A percentile compares a stretch with the other conserved stretches of the same genome.
Conservation (phyloP, 2,329 filamentous ascomycete genomes). For the Monosporascus sp. region DNA sequence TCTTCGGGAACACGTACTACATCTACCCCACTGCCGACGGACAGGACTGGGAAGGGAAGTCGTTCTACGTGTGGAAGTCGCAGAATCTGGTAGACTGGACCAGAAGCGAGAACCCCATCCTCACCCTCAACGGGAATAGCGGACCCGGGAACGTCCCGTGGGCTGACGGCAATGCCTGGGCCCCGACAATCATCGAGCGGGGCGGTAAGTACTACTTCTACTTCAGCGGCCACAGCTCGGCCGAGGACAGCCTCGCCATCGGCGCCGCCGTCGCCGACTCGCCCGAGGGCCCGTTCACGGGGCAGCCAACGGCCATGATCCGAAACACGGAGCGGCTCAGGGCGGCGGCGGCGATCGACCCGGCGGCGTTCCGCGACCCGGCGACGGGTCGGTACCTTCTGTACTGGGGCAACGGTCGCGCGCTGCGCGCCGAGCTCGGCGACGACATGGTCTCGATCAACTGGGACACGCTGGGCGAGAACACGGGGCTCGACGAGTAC, state of each 20-base stretch:
- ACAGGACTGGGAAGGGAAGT: constrained; percentile 36
- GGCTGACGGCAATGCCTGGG: constrained; percentile 62
- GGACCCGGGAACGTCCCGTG: constrained; percentile 48
- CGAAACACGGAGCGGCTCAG: constrained; percentile 41
- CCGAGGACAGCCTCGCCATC: constrained; percentile 50
- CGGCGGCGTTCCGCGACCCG: constrained; percentile 55
- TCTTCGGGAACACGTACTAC: constrained; percentile 37
- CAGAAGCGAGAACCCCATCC: constrained; percentile 32
- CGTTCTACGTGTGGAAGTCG: constrained; percentile 41
- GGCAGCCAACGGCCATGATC: constrained; percentile 46
- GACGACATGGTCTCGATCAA: constrained; percentile 40
- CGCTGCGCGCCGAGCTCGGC: constrained; percentile 34
- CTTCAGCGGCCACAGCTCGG: constrained; percentile 47
- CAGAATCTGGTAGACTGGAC: constrained; percentile 35
- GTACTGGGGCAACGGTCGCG: constrained; percentile 50
- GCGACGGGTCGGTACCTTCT: constrained; percentile 50
- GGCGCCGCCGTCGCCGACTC: constrained; percentile 51
- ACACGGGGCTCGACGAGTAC: constrained; percentile 34
- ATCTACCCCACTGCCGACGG: constrained; percentile 41
- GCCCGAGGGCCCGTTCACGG: constrained; percentile 54
- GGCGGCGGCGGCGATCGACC: constrained; percentile 48
- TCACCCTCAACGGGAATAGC: constrained; percentile 35
- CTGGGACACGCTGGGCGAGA: constrained; percentile 22
- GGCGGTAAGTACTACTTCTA: constrained; percentile 60
- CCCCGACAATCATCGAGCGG: constrained; percentile 53